Conservation (phyloP, 208 protist species). For the Crithidia brevicula region DNA sequence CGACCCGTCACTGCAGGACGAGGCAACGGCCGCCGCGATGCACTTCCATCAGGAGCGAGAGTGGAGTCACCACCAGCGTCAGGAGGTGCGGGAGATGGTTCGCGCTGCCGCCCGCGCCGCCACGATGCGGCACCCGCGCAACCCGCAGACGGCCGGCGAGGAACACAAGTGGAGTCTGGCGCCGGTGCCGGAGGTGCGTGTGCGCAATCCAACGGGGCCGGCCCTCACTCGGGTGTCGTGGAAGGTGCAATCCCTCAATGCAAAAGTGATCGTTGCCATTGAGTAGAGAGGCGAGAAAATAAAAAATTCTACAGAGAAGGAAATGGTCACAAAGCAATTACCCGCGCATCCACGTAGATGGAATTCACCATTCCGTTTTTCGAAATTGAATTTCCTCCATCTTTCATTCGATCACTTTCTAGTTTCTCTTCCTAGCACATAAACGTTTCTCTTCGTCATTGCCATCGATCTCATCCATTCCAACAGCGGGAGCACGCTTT, state of each 20-base stretch:
- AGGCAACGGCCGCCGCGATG: constrained; percentile 15
- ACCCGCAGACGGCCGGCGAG: constrained; percentile 37
- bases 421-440: neutral
- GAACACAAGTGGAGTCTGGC: constrained; percentile 38
- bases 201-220: constrained; percentile 6
- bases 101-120: constrained; percentile 40
- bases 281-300: constrained; percentile 26
- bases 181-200: constrained; percentile 38
- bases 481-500: too few species aligned
- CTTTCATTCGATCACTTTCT: too few species aligned
- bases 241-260: constrained; percentile 48
- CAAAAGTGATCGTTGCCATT: constrained; percentile 48
- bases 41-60: constrained; percentile 31
- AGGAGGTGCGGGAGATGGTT: constrained; percentile 46
- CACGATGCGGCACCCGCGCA: constrained; percentile 33
- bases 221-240: constrained; percentile 29
- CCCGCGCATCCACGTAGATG: too few species aligned
- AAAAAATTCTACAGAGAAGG: neutral
- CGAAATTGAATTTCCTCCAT: too few species aligned
- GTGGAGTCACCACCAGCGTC: constrained; percentile 41
- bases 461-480: too few species aligned
- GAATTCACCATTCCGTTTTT: too few species aligned
- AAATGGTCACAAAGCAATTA: neutral
- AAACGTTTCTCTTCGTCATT: too few species aligned
- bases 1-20: constrained; percentile 14